These are phyloP conservation scores for Linum lewisii DNA, from an alignment of 345 rosid species.

Conservation along the genomic window DNA sequence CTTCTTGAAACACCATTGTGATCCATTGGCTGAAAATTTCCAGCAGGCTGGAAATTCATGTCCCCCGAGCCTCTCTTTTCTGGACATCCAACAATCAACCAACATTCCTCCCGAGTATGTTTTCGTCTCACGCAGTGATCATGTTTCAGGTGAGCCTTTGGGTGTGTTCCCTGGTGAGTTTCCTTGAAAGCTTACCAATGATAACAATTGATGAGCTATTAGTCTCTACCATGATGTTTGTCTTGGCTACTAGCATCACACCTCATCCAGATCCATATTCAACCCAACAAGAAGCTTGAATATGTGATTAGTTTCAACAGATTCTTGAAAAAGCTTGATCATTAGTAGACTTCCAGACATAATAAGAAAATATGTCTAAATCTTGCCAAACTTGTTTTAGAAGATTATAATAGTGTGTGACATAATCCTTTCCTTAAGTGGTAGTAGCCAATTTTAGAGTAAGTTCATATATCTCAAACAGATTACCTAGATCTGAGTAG, in stretches of 20 bases:
- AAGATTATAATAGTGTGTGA: constrained; percentile 7
- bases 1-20: too few species aligned
- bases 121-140: too few species aligned
- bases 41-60: too few species aligned
- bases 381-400: too few species aligned
- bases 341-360: constrained; percentile 3
- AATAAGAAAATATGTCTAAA: neutral
- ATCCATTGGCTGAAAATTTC: too few species aligned
- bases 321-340: neutral
- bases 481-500: constrained; percentile 10
- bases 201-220: constrained; percentile 5
- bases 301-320: neutral
- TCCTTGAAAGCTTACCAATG: too few species aligned
- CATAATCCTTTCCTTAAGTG: neutral
- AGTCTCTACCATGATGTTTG: neutral
- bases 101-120: too few species aligned
- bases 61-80: neutral
- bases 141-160: too few species aligned
- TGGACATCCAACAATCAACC: neutral
- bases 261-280: constrained; percentile 7
- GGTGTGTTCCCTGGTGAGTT: neutral
- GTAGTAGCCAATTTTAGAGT: constrained; percentile 3
- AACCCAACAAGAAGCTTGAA: neutral
- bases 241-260: neutral
- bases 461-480: constrained; percentile 2